These are phyloP conservation scores for Mortierella claussenii DNA, from an alignment of 192 early-diverging fungal genomes.

Conservation along the genomic window DNA sequence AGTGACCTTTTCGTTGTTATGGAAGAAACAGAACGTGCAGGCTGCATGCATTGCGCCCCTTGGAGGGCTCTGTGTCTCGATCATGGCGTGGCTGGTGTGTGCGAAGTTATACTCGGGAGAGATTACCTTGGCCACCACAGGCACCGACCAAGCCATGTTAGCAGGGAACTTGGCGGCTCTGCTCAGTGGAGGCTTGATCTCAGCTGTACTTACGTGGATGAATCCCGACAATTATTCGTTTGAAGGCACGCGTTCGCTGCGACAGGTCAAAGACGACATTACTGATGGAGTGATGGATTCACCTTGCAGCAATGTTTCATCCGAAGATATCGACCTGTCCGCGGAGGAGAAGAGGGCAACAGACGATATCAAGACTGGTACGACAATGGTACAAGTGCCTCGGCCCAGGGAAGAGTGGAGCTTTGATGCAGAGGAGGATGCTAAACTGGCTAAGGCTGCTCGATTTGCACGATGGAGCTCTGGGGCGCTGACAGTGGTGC, in stretches of 20 bases:
- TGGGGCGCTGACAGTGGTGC: constrained; percentile 62
- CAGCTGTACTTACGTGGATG: constrained; percentile 25
- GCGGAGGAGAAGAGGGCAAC: constrained; percentile 5
- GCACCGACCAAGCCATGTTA: constrained; percentile 79
- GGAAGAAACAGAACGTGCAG: constrained; percentile 68
- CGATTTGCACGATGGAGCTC: constrained; percentile 65
- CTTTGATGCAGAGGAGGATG: constrained; percentile 42
- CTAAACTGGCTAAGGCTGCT: constrained; percentile 60
- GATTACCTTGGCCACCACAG: constrained; percentile 66
- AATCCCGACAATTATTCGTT: constrained; percentile 75
- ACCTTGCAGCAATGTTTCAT: constrained; percentile 24
- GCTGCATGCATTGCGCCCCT: constrained; percentile 67
- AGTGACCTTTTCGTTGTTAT: constrained; percentile 71
- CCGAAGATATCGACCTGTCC: constrained; percentile 15
- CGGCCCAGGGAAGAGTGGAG: constrained; percentile 8
- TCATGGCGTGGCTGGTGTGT: constrained; percentile 70
- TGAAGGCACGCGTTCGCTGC: constrained; percentile 57
- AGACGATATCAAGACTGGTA: not conserved
- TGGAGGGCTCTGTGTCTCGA: constrained; percentile 61
- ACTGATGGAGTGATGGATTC: no score
- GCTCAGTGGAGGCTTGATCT: constrained; percentile 39
- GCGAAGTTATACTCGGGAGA: constrained; percentile 62
- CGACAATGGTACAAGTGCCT: constrained; percentile 14
- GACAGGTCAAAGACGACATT: constrained; percentile 57
- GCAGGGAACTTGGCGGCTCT: constrained; percentile 72